Conservation (phyloP, 352 stramenopile genomes). For the Phytophthora pseudosyringae region DNA sequence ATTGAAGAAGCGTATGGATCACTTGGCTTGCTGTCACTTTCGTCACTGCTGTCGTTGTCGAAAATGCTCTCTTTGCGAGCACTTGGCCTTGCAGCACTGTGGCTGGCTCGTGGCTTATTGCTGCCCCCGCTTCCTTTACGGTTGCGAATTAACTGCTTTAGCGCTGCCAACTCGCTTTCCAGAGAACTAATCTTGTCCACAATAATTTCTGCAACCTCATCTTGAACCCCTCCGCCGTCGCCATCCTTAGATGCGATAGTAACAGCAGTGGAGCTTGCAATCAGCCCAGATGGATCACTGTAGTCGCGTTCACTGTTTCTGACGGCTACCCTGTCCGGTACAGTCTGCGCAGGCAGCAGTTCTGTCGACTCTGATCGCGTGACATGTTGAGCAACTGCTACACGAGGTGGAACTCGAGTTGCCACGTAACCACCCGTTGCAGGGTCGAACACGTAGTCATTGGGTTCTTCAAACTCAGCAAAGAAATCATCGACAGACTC, state of each 20-base stretch:
- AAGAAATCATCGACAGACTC: constrained; percentile 78
- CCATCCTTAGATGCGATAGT: background rate
- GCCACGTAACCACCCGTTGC: constrained; percentile 64
- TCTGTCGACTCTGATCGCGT: constrained; percentile 19
- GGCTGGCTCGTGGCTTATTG: constrained; percentile 7
- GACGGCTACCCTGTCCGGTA: background rate
- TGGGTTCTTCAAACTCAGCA: constrained; percentile 73
- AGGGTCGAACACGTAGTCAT: constrained; percentile 81
- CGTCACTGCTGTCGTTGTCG: constrained; percentile 63
- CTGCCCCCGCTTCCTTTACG: constrained; percentile 38
- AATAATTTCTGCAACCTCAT: constrained; percentile 73
- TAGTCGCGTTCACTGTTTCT: constrained; percentile 11
- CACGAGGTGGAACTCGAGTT: constrained; percentile 17
- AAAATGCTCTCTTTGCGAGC: constrained; percentile 79
- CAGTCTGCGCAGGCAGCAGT: background rate
- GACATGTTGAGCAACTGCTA: constrained; percentile 4
- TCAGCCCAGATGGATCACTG: background rate
- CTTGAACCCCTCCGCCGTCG: constrained; percentile 26
- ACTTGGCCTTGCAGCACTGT: constrained; percentile 16
- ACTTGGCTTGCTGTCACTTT: constrained; percentile 34
- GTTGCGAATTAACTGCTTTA: constrained; percentile 75
- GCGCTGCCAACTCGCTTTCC: constrained; percentile 62
- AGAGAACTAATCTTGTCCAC: constrained; percentile 84
- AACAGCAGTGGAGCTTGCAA: background rate
- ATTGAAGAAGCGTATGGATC: constrained; percentile 16